Evolutionary conservation across 148 eudicot genomes (phyloP).

Genomic region (Silene conica): DNA sequence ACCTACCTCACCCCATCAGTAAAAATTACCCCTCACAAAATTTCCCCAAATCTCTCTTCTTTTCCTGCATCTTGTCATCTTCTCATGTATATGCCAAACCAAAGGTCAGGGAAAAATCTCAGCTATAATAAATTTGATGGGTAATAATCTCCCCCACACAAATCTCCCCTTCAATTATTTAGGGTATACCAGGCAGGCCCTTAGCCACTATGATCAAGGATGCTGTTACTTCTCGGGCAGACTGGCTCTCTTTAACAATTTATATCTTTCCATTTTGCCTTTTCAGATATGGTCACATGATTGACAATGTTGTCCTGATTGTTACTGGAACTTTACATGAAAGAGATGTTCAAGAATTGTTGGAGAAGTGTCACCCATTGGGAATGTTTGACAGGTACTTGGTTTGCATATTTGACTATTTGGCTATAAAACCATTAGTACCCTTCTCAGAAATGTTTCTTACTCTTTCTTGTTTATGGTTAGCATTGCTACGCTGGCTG

Average conservation of each 20-base stretch:
- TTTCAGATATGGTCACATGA: constrained; percentile 92
- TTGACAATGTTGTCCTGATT: constrained; percentile 94
- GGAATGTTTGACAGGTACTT: constrained; percentile 96
- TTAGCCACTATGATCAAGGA: background rate
- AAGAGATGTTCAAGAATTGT: constrained; percentile 93
- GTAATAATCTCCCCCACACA: no score
- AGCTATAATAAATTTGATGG: no score
- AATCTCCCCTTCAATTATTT: no score
- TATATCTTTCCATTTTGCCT: background rate
- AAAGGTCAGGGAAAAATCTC: no score
- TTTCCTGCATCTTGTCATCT: no score
- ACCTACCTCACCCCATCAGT: no score
- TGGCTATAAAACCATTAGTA: background rate
- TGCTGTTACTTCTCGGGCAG: background rate
- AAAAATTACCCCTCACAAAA: no score
- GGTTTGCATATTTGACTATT: background rate
- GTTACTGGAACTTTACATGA: constrained; percentile 98
- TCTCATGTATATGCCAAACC: no score
- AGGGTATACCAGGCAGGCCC: no score
- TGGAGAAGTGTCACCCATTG: constrained; percentile 95
- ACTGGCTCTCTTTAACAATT: background rate
- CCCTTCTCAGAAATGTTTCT: constrained; percentile 9
- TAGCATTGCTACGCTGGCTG: constrained; percentile 96
- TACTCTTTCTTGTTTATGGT: constrained; percentile 21
- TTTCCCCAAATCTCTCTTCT: no score